Evolutionary conservation across 2,329 filamentous ascomycete species (phyloP).

Genomic region (Claviceps fusiformis): DNA sequence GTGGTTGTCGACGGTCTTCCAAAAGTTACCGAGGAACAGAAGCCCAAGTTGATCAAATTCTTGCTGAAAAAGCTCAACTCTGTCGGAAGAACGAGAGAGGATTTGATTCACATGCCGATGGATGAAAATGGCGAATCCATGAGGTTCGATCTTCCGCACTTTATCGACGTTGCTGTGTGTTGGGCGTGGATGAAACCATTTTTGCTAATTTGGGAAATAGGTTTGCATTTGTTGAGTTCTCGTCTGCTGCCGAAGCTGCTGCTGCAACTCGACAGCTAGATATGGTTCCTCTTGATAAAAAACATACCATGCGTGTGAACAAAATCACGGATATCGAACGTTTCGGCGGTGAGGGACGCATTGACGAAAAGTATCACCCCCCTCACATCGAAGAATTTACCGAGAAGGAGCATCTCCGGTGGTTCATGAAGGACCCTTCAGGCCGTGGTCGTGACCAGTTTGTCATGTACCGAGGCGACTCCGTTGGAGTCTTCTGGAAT

Average conservation of each 20-base stretch:
- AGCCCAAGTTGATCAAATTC: conserved; percentile 91
- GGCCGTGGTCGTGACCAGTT: conserved; percentile 86
- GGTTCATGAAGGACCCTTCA: conserved; percentile 72
- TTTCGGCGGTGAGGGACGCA: conserved; percentile 82
- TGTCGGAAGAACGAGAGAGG: conserved; percentile 73
- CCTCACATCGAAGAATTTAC: conserved; percentile 74
- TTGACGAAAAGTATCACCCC: conserved; percentile 79
- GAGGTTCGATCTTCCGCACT: conserved; percentile 44
- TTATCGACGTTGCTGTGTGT: not conserved
- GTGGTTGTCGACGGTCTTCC: conserved; percentile 93
- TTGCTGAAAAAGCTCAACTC: conserved; percentile 82
- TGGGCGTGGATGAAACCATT: not conserved
- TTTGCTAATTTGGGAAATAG: conserved; percentile 28
- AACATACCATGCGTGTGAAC: conserved; percentile 89
- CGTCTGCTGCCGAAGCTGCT: conserved; percentile 75
- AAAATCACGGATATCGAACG: conserved; percentile 97
- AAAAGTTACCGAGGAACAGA: conserved; percentile 76
- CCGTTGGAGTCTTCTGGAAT: conserved; percentile 95
- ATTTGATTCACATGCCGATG: conserved; percentile 87
- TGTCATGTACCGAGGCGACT: conserved; percentile 82
- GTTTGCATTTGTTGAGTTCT: conserved; percentile 95
- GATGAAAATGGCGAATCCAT: conserved; percentile 75
- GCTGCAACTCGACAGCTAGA: conserved; percentile 84
- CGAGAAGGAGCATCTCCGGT: conserved; percentile 88
- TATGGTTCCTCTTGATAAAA: conserved; percentile 83